Percentiles rank a stretch among this genome's conserved stretches.
Evolutionary conservation across 2,329 filamentous ascomycete genomes (phyloP).

Genomic region (Pyricularia sp.): DNA sequence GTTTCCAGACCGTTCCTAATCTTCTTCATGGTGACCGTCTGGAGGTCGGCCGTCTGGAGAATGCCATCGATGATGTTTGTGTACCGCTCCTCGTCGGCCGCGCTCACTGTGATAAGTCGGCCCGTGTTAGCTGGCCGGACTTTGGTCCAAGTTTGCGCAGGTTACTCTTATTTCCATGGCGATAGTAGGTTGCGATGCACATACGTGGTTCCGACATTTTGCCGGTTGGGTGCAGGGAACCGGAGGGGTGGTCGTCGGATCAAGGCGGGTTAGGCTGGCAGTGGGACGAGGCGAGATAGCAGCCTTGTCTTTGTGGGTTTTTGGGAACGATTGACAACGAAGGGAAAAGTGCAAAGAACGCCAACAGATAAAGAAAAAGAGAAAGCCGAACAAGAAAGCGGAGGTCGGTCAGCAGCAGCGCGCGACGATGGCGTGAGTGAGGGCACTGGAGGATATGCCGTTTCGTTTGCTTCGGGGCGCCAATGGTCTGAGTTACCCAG

Average conservation of each 20-base stretch:
- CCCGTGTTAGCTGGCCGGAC: background rate
- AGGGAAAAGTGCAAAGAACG: background rate
- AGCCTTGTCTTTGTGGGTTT: background rate
- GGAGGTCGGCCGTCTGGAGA: constrained; percentile 46
- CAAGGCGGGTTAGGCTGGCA: background rate
- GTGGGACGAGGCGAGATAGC: background rate
- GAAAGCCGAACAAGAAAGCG: background rate
- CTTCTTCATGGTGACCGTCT: constrained; percentile 56
- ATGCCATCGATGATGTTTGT: constrained; percentile 52
- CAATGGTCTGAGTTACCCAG: background rate
- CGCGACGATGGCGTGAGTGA: background rate
- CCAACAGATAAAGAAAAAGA: background rate
- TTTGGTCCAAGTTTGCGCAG: background rate
- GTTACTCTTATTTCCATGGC: background rate
- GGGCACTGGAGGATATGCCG: background rate
- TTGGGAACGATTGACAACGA: background rate
- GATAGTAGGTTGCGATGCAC: background rate
- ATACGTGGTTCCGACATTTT: constrained; percentile 5
- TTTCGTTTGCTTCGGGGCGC: background rate
- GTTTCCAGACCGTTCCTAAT: constrained; percentile 47
- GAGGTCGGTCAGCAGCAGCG: background rate
- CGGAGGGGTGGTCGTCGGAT: background rate
- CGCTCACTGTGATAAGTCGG: constrained; percentile 28
- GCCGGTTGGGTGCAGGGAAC: background rate
- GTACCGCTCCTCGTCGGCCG: constrained; percentile 41